phyloP scores from a whole-genome alignment of 371 early-diverging fungal genomes.

The Mortierella sp. region DNA sequence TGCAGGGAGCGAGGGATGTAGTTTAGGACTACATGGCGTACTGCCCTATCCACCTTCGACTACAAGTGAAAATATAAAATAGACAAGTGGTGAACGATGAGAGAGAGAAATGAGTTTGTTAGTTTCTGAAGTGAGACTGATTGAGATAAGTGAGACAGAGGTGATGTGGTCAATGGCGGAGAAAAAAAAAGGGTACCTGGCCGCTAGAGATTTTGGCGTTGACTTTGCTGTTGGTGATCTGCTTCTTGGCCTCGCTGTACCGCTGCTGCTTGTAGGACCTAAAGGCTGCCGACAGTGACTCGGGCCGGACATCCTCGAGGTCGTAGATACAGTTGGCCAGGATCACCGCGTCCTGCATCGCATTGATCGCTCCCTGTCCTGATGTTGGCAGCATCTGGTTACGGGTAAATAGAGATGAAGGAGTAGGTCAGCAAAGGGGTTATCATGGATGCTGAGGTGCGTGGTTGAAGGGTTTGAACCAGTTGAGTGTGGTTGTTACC shows the following conservation, averaged over 20 bases:
- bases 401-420: neutral
- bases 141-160: neutral
- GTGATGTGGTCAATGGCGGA: neutral
- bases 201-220: constrained; percentile 4
- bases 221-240: constrained; percentile 9
- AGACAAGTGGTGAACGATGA: neutral
- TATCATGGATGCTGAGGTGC: neutral
- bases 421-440: neutral
- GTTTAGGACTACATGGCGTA: constrained; percentile 6
- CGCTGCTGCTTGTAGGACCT: constrained; percentile 16
- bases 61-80: neutral
- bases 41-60: neutral
- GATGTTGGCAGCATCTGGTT: constrained; percentile 10
- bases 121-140: neutral
- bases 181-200: neutral
- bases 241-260: neutral
- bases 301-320: neutral
- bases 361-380: constrained; percentile 17
- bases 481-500: neutral
- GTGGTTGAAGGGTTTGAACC: neutral
- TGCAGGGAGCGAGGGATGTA: neutral
- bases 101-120: neutral
- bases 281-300: constrained; percentile 1
- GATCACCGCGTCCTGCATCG: constrained; percentile 18
- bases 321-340: constrained; percentile 5